Percentiles rank a stretch among this genome's conserved stretches.
Conservation (phyloP, 768 basidiomycete species). For the Neoboletus subvelutipes region DNA sequence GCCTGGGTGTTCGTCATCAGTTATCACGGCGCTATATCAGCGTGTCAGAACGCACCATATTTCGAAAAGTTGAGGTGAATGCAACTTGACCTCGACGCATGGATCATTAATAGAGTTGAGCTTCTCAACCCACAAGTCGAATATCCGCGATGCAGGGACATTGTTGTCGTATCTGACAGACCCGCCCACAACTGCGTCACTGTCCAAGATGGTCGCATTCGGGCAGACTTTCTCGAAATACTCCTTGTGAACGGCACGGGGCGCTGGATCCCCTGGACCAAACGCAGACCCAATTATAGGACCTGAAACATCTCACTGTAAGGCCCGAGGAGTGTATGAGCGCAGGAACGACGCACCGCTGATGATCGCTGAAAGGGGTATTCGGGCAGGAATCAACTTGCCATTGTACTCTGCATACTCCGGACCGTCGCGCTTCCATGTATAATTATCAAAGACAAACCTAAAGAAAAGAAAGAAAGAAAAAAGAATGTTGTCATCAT, state of each 20-base stretch:
- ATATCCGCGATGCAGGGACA: slow-evolving; percentile 35
- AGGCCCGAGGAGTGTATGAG: background rate
- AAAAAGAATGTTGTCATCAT: background rate
- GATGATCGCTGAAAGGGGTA: slow-evolving; percentile 54
- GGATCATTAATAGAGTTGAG: slow-evolving; percentile 43
- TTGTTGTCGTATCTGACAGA: slow-evolving; percentile 18
- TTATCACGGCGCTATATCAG: background rate
- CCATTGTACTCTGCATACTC: slow-evolving; percentile 49
- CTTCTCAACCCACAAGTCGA: slow-evolving; percentile 47
- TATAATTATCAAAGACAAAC: slow-evolving; percentile 60
- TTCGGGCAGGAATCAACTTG: slow-evolving; percentile 50
- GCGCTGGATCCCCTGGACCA: slow-evolving; percentile 33
- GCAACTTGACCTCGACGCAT: slow-evolving; percentile 47
- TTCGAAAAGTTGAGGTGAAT: slow-evolving; percentile 45
- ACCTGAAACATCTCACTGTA: slow-evolving; percentile 25
- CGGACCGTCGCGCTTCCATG: slow-evolving; percentile 45
- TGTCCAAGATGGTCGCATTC: slow-evolving; percentile 32
- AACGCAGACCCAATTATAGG: slow-evolving; percentile 46
- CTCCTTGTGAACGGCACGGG: slow-evolving; percentile 45
- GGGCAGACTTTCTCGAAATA: slow-evolving; percentile 53
- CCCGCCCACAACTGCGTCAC: slow-evolving; percentile 24
- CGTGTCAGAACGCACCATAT: slow-evolving; percentile 44
- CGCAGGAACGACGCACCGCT: slow-evolving; percentile 37
- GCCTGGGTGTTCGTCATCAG: slow-evolving; percentile 35
- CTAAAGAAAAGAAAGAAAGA: slow-evolving; percentile 26